Evolutionary conservation across 2,329 filamentous ascomycete species (phyloP), one percentile per base, ranked within the genome.

Genomic region (Diplodia mutila): DNA sequence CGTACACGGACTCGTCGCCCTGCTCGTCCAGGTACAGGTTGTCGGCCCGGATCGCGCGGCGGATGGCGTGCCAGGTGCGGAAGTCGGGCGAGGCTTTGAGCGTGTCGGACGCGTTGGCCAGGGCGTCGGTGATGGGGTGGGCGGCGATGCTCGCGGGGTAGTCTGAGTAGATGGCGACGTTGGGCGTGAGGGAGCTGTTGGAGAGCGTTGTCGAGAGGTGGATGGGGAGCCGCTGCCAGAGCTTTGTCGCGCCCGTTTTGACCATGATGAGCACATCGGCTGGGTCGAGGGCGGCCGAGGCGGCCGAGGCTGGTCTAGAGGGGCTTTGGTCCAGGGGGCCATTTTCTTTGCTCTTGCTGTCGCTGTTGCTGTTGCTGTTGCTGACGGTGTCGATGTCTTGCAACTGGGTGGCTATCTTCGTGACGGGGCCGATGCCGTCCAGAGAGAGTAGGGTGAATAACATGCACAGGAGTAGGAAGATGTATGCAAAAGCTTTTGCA

Each of bases 91-190:
- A 79, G 37, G 77, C 75, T 46, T 78, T 72, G 80, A 80, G 77
- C 27, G 76, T 73, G 65, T 73, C 72, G 42, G 73, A 73, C 57
- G 86, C 78, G 67, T 82, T 80, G 54, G 79, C 79, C n/a, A 87
- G 79, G 61, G 74, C 73, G 68, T 79, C 77, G 61, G 80, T 80
- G 71, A 87, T 81, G 69, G 85, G 77, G 79, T 80, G 69, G 82
- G 79, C 67, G 82, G 84, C 48, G 80, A 79, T 67, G 83, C 79
- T 77, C 72, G 86, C 85, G 48, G 84, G 83, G 71, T 83, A 84
- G 74, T 89, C 87, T 48, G 86, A 88, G 76, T 86, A 87, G 72
- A 89, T 81, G 34, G 85, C 80, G 61, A 84, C 83, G 74, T 88
- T 78, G 59, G 83, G 83, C 65, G 42, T 51, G 25, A 64, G 42